Percentiles rank a stretch among this genome's conserved stretches.
Evolutionary conservation across 192 early-diverging fungal genomes (phyloP).

Genomic region (Allomyces javanicus): DNA sequence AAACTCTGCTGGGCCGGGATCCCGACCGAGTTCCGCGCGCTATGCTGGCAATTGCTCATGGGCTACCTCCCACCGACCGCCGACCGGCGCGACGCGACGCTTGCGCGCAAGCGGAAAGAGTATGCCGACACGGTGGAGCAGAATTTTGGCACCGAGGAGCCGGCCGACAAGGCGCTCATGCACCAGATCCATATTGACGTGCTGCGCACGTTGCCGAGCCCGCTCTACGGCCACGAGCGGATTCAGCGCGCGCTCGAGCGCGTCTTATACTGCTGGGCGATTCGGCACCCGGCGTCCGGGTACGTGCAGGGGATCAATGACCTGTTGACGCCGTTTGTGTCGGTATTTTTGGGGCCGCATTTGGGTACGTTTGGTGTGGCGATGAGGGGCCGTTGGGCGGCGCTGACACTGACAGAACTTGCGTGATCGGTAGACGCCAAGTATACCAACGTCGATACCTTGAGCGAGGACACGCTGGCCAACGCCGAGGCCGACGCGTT

Average conservation of each 20-base stretch:
- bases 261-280: constrained; percentile 91
- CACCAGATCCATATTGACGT: constrained; percentile 98
- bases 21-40: constrained; percentile 60
- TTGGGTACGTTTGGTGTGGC: constrained; percentile 24
- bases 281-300: constrained; percentile 91
- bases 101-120: constrained; percentile 78
- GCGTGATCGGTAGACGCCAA: too few relatives aligned
- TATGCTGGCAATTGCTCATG: constrained; percentile 85
- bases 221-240: constrained; percentile 55
- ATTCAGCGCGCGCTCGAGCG: constrained; percentile 81
- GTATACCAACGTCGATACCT: too few relatives aligned
- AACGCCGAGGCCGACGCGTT: constrained; percentile 87
- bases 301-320: constrained; percentile 99
- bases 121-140: constrained; percentile 70
- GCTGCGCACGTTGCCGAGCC: constrained; percentile 63
- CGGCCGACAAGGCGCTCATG: constrained; percentile 62
- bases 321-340: constrained; percentile 85
- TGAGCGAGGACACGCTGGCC: constrained; percentile 22
- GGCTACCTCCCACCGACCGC: constrained; percentile 80
- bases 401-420: too few relatives aligned
- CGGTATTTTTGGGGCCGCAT: constrained; percentile 63
- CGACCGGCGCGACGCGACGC: constrained; percentile 56
- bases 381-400: too few relatives aligned
- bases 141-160: constrained; percentile 60
- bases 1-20: constrained; percentile 85